These are phyloP conservation scores for Russula ochroleuca DNA, from an alignment of 768 basidiomycete species.

Conservation along the genomic window DNA sequence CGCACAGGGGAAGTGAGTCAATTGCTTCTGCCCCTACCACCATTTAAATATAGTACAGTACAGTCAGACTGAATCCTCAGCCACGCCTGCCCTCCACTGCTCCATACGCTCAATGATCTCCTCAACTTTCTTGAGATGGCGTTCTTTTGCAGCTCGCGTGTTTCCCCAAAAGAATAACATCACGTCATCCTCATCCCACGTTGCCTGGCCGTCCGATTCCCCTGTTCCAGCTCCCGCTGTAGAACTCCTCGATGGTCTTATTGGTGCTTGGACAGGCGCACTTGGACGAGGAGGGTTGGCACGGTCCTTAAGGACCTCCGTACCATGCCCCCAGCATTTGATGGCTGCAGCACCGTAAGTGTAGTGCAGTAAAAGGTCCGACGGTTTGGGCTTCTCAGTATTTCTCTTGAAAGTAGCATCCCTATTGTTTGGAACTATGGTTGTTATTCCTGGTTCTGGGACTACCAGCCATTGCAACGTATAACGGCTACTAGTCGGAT, in stretches of 20 bases:
- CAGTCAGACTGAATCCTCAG: too few relatives aligned
- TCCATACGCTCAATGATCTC: not conserved
- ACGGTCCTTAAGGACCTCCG: not conserved
- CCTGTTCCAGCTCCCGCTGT: not conserved
- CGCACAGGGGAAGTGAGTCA: too few relatives aligned
- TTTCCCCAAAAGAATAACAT: not conserved
- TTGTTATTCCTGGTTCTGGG: not conserved
- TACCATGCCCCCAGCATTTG: not conserved
- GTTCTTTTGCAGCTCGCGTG: not conserved
- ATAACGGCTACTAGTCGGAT: not conserved
- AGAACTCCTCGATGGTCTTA: not conserved
- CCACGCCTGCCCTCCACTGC: not conserved
- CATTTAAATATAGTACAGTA: too few relatives aligned
- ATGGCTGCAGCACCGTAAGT: not conserved
- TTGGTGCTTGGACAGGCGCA: not conserved
- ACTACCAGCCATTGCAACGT: not conserved
- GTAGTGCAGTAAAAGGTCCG: not conserved
- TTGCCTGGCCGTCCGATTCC: not conserved
- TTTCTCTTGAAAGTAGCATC: not conserved
- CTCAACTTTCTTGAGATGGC: not conserved
- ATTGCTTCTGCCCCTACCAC: too few relatives aligned
- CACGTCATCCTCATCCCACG: not conserved
- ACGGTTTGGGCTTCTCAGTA: not conserved
- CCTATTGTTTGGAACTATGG: not conserved
- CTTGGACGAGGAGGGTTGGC: not conserved